phyloP scores from a whole-genome alignment of 2,329 filamentous ascomycete genomes.

The Talaromyces atroroseus region DNA sequence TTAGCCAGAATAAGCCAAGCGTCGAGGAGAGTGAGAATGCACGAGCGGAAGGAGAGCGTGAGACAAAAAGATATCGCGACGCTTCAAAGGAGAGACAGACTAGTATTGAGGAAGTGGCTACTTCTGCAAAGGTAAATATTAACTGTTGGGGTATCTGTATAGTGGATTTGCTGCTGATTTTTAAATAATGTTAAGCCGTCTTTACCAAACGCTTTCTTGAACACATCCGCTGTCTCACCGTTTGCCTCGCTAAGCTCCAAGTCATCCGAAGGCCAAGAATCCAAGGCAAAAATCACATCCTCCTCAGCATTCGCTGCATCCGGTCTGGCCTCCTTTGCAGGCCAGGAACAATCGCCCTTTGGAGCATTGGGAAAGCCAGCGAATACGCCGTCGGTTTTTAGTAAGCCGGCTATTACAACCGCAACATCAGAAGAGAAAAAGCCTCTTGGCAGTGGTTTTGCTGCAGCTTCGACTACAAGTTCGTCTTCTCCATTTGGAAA shows the following conservation, averaged over 20 bases:
- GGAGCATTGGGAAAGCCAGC: conserved; percentile 48
- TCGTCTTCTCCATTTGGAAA: conserved; percentile 26
- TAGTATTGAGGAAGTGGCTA: conserved; percentile 13
- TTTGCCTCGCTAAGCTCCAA: conserved; percentile 33
- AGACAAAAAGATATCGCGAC: conserved; percentile 42
- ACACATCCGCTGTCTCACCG: conserved; percentile 39
- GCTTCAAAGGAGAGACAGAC: conserved; percentile 33
- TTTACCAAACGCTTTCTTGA: conserved; percentile 38
- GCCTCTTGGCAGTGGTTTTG: conserved; percentile 26
- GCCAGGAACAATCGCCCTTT: conserved; percentile 59
- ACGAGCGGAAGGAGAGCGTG: conserved; percentile 26
- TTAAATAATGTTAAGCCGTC: conserved; percentile 14
- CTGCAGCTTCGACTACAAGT: conserved; percentile 16
- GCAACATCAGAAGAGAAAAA: conserved; percentile 14
- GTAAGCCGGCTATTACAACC: conserved; percentile 20
- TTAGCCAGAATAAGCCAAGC: conserved; percentile 17
- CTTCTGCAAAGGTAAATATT: conserved; percentile 20
- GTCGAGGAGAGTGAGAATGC: conserved; percentile 16
- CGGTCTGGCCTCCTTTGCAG: conserved; percentile 61
- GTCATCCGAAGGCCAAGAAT: conserved; percentile 15
- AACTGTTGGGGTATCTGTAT: neutral
- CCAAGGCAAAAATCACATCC: conserved; percentile 34
- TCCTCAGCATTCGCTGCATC: conserved; percentile 62
- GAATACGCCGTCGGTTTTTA: conserved; percentile 36
- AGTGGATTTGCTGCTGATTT: conserved; percentile 18